Base-by-base conservation (phyloP, 2,329 filamentous ascomycete genomes). In the Trichoderma aggressivum region DNA sequence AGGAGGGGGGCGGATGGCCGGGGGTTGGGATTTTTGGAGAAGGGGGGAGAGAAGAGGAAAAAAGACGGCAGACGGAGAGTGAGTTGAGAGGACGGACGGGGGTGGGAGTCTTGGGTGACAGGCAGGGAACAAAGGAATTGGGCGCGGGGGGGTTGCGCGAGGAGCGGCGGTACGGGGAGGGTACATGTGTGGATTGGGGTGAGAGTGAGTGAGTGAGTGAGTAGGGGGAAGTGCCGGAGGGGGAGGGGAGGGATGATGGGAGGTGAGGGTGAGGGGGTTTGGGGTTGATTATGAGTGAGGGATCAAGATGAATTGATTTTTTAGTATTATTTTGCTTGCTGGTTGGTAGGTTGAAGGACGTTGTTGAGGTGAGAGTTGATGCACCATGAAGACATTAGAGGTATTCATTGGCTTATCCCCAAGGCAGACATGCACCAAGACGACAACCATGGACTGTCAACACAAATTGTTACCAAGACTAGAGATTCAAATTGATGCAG, bases 1-100 rank as follows among this genome's bases (percentile, higher is more conserved):
- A n/a, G 36, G 36, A 43, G 36, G 36, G 55, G 58, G 60, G 59
- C 59, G 72, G 74, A 72, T 56, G 50, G 18, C 43, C 47, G 34
- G 68, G 59, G 59, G 47, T 34, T 43, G n/a, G 39, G 60, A 18
- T 60, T 32, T 32, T 50, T 21, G 30, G 34, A n/a, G 30, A 39
- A 26, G 56, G 43, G 58, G 39, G 28, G 18, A 2, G 24, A 56
- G n/a, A 43, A 39, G 18, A 47, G 21, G 36, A 39, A 53, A 34
- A 26, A 21, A 50, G 56, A 24, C 28, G 39, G 56, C n/a, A 47
- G 65, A 55, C 18, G 47, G 39, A 43, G 36, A 7, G 18, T 24
- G 16, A 59, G 30, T 12, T 12, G 53, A 59, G 56, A 32, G n/a
- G 16, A 39, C 36, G 16, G 39, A 36, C 24, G 21, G 24, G 26